Conservation (phyloP, 306 rosid species). For the Elaeagnus macrophylla region DNA sequence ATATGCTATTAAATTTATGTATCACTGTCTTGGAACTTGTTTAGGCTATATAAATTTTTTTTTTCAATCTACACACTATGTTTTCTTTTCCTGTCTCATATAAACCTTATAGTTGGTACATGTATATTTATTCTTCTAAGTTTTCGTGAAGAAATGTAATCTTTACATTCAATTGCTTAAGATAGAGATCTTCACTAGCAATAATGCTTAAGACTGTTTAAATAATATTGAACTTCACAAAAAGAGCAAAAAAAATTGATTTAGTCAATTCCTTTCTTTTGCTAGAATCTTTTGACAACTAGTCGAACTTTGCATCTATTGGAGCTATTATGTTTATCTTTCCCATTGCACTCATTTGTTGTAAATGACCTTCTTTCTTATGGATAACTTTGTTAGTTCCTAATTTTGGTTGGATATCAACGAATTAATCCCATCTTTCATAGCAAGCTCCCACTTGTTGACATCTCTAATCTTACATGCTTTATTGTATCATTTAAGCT, state of each 20-base stretch:
- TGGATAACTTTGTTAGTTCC: not conserved
- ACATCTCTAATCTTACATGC: not conserved
- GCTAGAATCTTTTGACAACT: no score
- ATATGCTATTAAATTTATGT: no score
- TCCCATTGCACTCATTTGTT: not conserved
- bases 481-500: not conserved
- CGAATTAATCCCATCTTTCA: not conserved
- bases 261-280: no score
- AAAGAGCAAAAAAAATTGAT: no score
- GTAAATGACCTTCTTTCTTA: not conserved
- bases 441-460: not conserved
- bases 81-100: not conserved
- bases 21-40: no score
- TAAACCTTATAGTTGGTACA: not conserved
- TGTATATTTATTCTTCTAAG: no score
- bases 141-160: not conserved
- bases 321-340: not conserved
- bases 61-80: no score
- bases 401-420: not conserved
- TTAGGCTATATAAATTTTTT: no score
- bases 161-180: not conserved
- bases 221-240: no score
- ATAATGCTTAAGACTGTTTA: no score
- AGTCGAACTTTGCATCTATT: no score
- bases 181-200: no score